Evolutionary conservation across 495 filamentous ascomycete genomes (phyloP), one percentile per base, ranked within the genome.

Genomic region (Neurospora tetraspora): DNA sequence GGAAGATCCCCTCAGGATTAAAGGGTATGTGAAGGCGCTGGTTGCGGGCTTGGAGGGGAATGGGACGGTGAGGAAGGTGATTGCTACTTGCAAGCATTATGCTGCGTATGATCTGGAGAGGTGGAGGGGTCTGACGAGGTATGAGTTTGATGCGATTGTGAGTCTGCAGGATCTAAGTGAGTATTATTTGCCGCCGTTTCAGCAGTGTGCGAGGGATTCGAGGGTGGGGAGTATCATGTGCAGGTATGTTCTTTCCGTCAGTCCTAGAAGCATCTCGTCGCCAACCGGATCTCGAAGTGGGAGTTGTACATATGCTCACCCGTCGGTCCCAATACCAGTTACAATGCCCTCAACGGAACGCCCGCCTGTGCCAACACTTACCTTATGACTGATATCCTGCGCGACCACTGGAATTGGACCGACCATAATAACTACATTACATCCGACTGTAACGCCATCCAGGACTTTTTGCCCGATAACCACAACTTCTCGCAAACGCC

Each of bases 71-170:
- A 76, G 78, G 6, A 89, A 88, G 75, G 76, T 91, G n/a, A 83
- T 89, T 7, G 86, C 89, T 9, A 91, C 88, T 4, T 89, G 87
- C 69, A 91, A 91, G 75, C 89, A 91, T 76, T 91, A 81, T 72
- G 89, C 87, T 10, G 89, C 85, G 1, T 91, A 92, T 73, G 90
- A 92, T 71, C 80, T 91, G 2, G 90, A 92, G 77, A 76, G 79
- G 45, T 82, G 80, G 78, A 76, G 78, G 39, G 79, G 78, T 0
- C 39, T 77, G 8, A 76, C 74, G 68, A 61, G 82, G 38, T 77
- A 83, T 70, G 71, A 77, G 12, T 82, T 82, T 68, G 77, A 84
- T 68, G 81, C 81, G 10, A 73, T 80, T 6, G 76, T 82, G 27
- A 75, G 79, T 5, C 69, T 74, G 71, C 82, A 82, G 61, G 82